Conservation (phyloP, 495 filamentous ascomycete genomes). For the Hypoxylon trugodes region DNA sequence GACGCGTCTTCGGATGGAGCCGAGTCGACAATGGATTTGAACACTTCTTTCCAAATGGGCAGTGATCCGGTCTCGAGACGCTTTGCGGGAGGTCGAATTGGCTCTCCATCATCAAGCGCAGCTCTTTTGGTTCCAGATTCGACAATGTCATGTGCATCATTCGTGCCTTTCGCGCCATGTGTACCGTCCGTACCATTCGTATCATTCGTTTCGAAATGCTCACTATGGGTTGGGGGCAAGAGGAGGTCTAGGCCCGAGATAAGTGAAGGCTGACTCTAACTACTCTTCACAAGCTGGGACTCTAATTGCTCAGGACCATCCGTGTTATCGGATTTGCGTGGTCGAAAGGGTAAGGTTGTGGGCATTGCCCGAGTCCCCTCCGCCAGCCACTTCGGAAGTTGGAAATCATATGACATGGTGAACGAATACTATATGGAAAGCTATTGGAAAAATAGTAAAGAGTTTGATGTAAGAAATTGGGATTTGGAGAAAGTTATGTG, state of each 20-base stretch:
- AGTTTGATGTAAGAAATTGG: neutral
- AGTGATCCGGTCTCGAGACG: neutral
- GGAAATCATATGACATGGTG: too few species aligned
- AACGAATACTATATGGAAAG: too few species aligned
- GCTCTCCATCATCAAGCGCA: neutral
- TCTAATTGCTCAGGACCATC: neutral
- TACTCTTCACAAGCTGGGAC: neutral
- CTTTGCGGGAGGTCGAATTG: neutral
- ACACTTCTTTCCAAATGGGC: neutral
- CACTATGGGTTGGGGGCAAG: neutral
- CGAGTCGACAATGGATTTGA: neutral
- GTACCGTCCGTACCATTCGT: neutral
- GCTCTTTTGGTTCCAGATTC: neutral
- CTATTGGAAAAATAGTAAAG: too few species aligned
- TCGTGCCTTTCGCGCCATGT: neutral
- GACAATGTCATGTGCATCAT: neutral
- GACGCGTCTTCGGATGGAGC: neutral
- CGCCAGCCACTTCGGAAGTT: too few species aligned
- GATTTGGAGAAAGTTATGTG: neutral
- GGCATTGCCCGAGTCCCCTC: too few species aligned
- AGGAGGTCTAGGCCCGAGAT: neutral
- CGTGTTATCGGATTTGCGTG: too few species aligned
- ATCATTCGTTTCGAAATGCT: neutral
- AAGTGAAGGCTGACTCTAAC: constrained; percentile 4
- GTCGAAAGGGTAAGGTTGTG: too few species aligned